These are phyloP conservation scores for Hypoxylon perforatum DNA, from an alignment of 495 filamentous ascomycete species.

Conservation along the genomic window DNA sequence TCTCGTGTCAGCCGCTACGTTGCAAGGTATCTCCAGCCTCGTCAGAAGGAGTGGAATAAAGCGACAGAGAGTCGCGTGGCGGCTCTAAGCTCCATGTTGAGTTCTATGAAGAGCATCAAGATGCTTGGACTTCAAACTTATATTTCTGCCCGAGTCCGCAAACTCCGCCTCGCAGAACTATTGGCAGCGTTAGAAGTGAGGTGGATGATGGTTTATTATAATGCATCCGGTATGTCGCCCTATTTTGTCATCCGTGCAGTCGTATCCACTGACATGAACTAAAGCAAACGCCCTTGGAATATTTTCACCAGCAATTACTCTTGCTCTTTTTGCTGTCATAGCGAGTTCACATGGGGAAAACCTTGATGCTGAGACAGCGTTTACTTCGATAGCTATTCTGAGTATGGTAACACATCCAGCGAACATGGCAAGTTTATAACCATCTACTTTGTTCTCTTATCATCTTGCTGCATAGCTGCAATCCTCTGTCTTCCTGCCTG, in stretches of 20 bases:
- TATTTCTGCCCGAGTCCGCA: constrained; percentile 57
- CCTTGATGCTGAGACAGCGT: constrained; percentile 51
- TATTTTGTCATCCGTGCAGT: neutral
- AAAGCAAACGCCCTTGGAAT: constrained; percentile 52
- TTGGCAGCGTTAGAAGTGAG: constrained; percentile 65
- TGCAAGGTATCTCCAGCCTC: constrained; percentile 57
- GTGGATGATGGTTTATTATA: constrained; percentile 55
- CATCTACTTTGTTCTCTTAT: too few relatives aligned
- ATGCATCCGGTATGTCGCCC: constrained; percentile 45
- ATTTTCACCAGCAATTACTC: constrained; percentile 54
- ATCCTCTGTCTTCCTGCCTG: too few relatives aligned
- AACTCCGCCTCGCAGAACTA: constrained; percentile 66
- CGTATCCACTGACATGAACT: neutral
- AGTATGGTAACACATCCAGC: constrained; percentile 52
- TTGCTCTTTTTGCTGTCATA: constrained; percentile 51
- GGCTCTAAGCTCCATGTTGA: constrained; percentile 62
- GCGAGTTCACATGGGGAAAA: constrained; percentile 25
- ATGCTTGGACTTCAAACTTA: constrained; percentile 67
- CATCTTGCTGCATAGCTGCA: too few relatives aligned
- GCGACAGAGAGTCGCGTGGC: constrained; percentile 66
- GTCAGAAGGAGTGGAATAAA: constrained; percentile 62
- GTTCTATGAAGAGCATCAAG: constrained; percentile 70
- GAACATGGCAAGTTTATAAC: constrained; percentile 53
- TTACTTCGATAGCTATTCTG: constrained; percentile 51
- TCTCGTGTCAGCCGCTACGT: constrained; percentile 57